phyloP scores from a whole-genome alignment of 108 stramenopile genomes.

The Cyclostephanos tholiformis region DNA sequence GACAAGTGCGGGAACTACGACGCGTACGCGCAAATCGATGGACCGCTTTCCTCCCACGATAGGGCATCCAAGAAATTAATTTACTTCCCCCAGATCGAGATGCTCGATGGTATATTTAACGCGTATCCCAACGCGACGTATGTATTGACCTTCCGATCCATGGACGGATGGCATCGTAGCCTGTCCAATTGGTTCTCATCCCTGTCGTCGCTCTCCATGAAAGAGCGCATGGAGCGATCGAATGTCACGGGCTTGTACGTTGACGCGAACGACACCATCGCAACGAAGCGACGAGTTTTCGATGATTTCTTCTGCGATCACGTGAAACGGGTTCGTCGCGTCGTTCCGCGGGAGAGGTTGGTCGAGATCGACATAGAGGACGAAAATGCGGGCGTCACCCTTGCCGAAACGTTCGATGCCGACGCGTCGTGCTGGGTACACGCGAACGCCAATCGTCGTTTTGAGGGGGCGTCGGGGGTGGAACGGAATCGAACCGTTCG shows the following conservation, averaged over 20 bases:
- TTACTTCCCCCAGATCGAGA: constrained; percentile 39
- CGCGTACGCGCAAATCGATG: constrained; percentile 36
- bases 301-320: constrained; percentile 30
- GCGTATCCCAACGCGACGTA: constrained; percentile 42
- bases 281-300: too few species aligned
- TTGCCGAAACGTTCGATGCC: constrained; percentile 24
- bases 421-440: constrained; percentile 20
- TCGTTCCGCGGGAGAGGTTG: constrained; percentile 7
- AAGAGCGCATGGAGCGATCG: background rate
- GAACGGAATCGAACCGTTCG: too few species aligned
- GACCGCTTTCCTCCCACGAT: background rate
- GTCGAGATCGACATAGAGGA: constrained; percentile 42
- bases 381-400: background rate
- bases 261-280: background rate
- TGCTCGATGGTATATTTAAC: constrained; percentile 26
- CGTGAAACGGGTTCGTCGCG: constrained; percentile 19
- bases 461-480: too few species aligned
- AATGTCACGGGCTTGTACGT: background rate
- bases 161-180: constrained; percentile 31
- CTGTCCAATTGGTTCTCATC: constrained; percentile 3
- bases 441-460: constrained; percentile 35
- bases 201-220: too few species aligned
- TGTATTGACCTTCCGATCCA: constrained; percentile 31
- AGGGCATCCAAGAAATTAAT: too few species aligned
- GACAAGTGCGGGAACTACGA: constrained; percentile 28